Base-by-base conservation (phyloP, 176 grass and related monocot genomes). In the barley (Hordeum vulgare) region DNA sequence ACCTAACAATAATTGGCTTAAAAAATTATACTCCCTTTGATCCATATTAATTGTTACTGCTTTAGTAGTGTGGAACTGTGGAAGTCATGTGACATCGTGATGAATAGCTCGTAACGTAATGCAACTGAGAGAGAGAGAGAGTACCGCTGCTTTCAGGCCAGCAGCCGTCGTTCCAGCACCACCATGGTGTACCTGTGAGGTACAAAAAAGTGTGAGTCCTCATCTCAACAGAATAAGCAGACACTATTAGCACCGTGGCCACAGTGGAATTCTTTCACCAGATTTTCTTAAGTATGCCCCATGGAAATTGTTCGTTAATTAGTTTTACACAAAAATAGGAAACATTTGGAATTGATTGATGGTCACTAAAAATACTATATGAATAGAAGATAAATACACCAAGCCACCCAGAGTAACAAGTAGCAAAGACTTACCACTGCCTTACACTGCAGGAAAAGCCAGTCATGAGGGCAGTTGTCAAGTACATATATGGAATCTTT, bases 91-190 rank as follows among this genome's bases (percentile, higher is more conserved):
- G 23, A 39, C 49, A 66, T 24, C 49, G 71, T 60, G 25, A 82
- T 6, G 23, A 15, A 59, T 23, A 21, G 51, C 2, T 81, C 14
- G 3, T 70, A 70, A 57, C 2, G 20, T 71, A 11, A 13, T 28
- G 13, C 17, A 58, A 58, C 47, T 12, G 9, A 57, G 63, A 61
- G 34, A 80, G 74, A 66, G 24, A 63, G 47, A 42, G 62, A 42
- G 13, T 88, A 98, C 96, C 9, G 89, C 96, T 80, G 96, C 91
- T 87, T 93, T 95, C 31, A 95, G 93, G 63, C 96, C 96, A 70
- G 96, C 96, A 70, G 93, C 96, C 73, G 96, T 98, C 33, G 96
- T 98, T 84, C 93, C 96, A 86, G 96, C 96, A 76, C 96, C 96
- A 75, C 96, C 96, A 89, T 98, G 96, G 86, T 98, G 96, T 72